Percentiles rank a stretch among this genome's conserved stretches.
Conservation (phyloP, 192 early-diverging fungal species). For the Helicostylum pulchrum region DNA sequence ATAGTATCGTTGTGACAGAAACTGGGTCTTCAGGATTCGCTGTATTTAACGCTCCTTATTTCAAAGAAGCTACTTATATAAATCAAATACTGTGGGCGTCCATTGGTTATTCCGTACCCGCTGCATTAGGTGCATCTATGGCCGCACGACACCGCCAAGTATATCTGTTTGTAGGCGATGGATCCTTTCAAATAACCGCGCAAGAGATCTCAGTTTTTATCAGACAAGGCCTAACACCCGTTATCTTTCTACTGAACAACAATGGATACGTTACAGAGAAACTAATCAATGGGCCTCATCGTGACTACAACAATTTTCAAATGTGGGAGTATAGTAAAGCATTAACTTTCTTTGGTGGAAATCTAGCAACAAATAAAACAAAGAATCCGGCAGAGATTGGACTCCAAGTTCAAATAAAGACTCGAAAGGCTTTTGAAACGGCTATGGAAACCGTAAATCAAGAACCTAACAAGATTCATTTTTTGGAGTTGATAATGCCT, state of each 20-base stretch:
- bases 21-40: conserved; percentile 47
- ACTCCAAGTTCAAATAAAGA: too few relatives aligned
- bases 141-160: conserved; percentile 41
- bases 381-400: conserved; percentile 26
- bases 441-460: too few relatives aligned
- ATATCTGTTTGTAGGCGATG: conserved; percentile 48
- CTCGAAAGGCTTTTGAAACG: too few relatives aligned
- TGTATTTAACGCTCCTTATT: conserved; percentile 29
- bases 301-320: conserved; percentile 45
- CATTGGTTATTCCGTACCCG: conserved; percentile 34
- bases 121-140: conserved; percentile 42
- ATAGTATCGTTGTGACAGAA: conserved; percentile 39
- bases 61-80: conserved; percentile 36
- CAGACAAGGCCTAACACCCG: conserved; percentile 41
- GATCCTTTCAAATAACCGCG: conserved; percentile 49
- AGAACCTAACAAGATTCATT: too few relatives aligned
- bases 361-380: conserved; percentile 22
- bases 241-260: conserved; percentile 53
- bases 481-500: too few relatives aligned
- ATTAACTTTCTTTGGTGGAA: conserved; percentile 40
- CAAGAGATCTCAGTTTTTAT: conserved; percentile 50
- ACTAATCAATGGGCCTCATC: conserved; percentile 40
- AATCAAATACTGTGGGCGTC: conserved; percentile 39
- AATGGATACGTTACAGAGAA: conserved; percentile 52
- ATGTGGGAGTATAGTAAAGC: conserved; percentile 48